Conservation (phyloP, 441 rosid genomes). For the Biscutella laevigata region DNA sequence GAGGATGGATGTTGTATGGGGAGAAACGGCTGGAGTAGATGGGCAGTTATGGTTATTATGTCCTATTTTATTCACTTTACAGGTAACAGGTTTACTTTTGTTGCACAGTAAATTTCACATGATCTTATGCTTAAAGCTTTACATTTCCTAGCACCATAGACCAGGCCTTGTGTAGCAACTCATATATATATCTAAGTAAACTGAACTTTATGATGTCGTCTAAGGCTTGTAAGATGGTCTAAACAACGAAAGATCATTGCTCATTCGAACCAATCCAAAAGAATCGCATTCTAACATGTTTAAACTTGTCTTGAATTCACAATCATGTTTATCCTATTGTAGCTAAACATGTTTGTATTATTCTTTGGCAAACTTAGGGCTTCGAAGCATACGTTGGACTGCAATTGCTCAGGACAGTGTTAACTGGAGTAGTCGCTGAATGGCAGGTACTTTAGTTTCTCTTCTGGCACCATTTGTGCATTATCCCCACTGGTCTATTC, state of each 20-base stretch:
- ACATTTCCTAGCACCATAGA: too few species aligned
- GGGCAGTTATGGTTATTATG: slow-evolving; percentile 88
- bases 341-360: neutral
- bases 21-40: slow-evolving; percentile 96
- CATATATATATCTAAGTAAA: too few species aligned
- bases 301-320: neutral
- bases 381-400: slow-evolving; percentile 91
- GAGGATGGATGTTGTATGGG: slow-evolving; percentile 99
- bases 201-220: neutral
- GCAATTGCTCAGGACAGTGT: slow-evolving; percentile 71
- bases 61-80: slow-evolving; percentile 82
- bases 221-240: slow-evolving; percentile 3
- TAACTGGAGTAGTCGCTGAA: slow-evolving; percentile 61
- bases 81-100: slow-evolving; percentile 37
- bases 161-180: too few species aligned
- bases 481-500: neutral
- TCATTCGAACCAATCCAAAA: neutral
- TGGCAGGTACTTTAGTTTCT: slow-evolving; percentile 60
- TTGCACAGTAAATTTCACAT: too few species aligned
- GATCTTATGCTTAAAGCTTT: too few species aligned
- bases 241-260: neutral
- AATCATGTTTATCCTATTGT: neutral
- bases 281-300: too few species aligned
- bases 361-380: slow-evolving; percentile 38
- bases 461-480: neutral